Evolutionary conservation across 257 asterid species (phyloP).

Genomic region (Solanum phureja): DNA sequence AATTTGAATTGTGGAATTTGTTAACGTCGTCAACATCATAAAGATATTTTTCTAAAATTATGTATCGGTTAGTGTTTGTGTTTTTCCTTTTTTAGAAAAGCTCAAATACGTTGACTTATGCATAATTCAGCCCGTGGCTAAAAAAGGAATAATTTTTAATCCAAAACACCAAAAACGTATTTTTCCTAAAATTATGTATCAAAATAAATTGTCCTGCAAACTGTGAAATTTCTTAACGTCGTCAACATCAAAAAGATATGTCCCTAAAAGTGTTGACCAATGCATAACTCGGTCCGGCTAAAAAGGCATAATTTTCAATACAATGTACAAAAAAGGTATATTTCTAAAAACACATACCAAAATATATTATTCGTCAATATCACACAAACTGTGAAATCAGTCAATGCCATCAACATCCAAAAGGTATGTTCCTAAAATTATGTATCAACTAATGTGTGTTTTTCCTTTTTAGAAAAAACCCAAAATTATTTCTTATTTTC

Average conservation of each 20-base stretch:
- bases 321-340: neutral
- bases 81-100: no score
- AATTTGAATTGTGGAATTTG: neutral
- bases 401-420: neutral
- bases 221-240: no score
- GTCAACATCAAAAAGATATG: no score
- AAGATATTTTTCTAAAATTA: no score
- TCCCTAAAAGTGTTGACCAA: neutral
- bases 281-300: no score
- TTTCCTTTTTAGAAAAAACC: neutral
- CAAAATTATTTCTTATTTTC: neutral
- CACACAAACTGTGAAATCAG: no score
- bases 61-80: no score
- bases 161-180: accelerated
- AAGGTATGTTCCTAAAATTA: neutral
- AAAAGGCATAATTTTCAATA: no score
- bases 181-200: neutral
- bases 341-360: neutral
- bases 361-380: no score
- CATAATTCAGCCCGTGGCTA: neutral
- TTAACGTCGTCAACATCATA: neutral
- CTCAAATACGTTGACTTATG: neutral
- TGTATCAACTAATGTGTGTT: neutral
- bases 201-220: no score
- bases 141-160: neutral